Evolutionary conservation across 257 asterid genomes (phyloP), one percentile per base, ranked within the genome.

Genomic region (Ajuga chamaepitys): DNA sequence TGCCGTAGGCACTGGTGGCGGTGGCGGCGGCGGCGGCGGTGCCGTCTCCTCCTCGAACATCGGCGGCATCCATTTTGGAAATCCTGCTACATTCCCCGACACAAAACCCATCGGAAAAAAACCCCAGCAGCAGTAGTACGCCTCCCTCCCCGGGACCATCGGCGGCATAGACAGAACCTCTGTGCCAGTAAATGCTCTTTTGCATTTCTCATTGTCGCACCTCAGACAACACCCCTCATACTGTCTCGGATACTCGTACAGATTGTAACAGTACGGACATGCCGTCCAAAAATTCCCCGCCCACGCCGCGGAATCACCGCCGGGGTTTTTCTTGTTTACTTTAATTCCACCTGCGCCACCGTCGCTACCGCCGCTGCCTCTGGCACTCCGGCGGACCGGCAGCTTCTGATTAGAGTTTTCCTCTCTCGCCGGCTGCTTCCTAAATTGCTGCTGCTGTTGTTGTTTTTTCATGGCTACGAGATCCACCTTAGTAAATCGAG

Each of bases 41-140:
- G 54, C 45, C 35, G n/a, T 52, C 2, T 4, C 66, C 2, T 50
- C 68, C n/a, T 76, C 79, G 24, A 79, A 86, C 81, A 85, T 80
- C 1, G 86, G 82, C n/a, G 95, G 94, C 91, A 81, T 77, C 96
- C 96, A 91, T 78, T 83, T 88, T 8, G 91, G 89, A 71, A 79
- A 83, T n/a, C 70, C 88, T 13, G 77, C 71, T 14, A 38, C 75
- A 44, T 75, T 67, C 21, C 80, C 86, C 0, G 59, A 9, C 70
- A 66, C 66, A 64, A 92, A 87, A 14, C 96, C 89, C 96, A 89
- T 85, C 0, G 97, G 98, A 0, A 89, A 92, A 46, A 89, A 82
- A 0, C 95, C 98, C 95, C 93, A 92, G 62, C 96, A 83, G 70
- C 97, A 92, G 62, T 87, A 87, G 63, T 92, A 92, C 3, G 90